phyloP scores from a whole-genome alignment of 2,329 filamentous ascomycete species.

The Epichloe elymi region DNA sequence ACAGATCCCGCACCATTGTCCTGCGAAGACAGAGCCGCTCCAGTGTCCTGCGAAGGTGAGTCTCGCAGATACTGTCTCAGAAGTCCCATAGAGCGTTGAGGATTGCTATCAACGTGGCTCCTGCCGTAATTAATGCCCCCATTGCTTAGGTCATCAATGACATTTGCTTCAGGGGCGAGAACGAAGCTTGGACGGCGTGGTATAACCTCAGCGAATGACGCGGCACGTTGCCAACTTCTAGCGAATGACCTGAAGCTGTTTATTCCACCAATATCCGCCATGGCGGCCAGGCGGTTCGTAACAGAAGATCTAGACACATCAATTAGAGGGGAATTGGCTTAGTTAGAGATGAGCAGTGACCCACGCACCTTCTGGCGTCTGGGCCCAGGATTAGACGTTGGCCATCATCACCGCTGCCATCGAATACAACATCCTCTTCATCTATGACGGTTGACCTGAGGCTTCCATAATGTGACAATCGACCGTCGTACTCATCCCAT shows the following conservation, averaged over 20 bases:
- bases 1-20: background rate
- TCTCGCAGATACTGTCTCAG: slow-evolving; percentile 40
- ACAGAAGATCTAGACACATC: slow-evolving; percentile 39
- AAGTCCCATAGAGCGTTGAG: slow-evolving; percentile 27
- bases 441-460: slow-evolving; percentile 27
- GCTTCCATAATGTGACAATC: slow-evolving; percentile 29
- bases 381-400: slow-evolving; percentile 14
- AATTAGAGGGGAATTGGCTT: background rate
- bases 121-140: slow-evolving; percentile 28
- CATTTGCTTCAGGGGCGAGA: slow-evolving; percentile 39
- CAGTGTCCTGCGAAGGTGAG: slow-evolving; percentile 12
- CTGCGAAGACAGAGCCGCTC: background rate
- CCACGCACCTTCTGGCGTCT: slow-evolving; percentile 18
- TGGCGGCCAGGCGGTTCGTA: slow-evolving; percentile 39
- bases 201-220: slow-evolving; percentile 76
- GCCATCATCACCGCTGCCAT: slow-evolving; percentile 22
- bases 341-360: background rate
- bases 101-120: slow-evolving; percentile 24
- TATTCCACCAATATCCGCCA: slow-evolving; percentile 68
- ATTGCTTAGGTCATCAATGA: slow-evolving; percentile 7
- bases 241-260: slow-evolving; percentile 94
- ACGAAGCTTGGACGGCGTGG: slow-evolving; percentile 66
- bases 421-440: slow-evolving; percentile 33
- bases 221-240: slow-evolving; percentile 81
- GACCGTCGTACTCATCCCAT: slow-evolving; percentile 34